These are phyloP conservation scores for Xylona heveae DNA, from an alignment of 495 filamentous ascomycete species.

Conservation along the genomic window DNA sequence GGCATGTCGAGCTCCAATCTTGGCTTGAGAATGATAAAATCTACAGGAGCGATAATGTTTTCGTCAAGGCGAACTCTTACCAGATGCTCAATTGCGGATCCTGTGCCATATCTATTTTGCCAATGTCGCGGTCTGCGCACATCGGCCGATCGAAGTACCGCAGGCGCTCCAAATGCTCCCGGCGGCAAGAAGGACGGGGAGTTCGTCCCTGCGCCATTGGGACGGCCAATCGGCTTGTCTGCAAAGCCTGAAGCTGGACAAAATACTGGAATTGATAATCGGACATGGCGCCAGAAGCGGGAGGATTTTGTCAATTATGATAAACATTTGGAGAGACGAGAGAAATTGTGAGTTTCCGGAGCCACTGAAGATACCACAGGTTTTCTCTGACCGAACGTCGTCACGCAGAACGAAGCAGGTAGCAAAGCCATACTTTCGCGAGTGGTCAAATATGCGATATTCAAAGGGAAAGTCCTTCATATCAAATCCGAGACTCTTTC, in stretches of 20 bases:
- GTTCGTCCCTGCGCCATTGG: no score
- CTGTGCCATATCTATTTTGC: no score
- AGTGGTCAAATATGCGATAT: conserved; percentile 66
- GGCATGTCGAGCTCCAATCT: no score
- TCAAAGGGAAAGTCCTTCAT: conserved; percentile 78
- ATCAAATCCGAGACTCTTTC: conserved; percentile 57
- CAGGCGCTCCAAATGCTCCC: no score
- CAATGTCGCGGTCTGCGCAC: no score
- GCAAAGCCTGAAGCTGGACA: conserved; percentile 52
- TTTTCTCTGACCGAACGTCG: background rate
- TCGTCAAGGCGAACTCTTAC: no score
- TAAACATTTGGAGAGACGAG: conserved; percentile 50
- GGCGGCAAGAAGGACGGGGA: no score
- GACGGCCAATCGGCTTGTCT: conserved; percentile 60
- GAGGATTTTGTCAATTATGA: conserved; percentile 74
- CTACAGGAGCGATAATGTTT: no score
- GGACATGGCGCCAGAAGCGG: conserved; percentile 42
- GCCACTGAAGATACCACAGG: background rate
- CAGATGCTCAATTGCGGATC: no score
- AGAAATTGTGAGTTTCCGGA: conserved; percentile 36
- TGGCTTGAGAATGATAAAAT: no score
- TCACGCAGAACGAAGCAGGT: conserved; percentile 29
- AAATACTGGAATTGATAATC: conserved; percentile 55
- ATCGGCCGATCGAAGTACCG: no score
- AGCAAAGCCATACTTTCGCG: conserved; percentile 73